phyloP scores from a whole-genome alignment of 495 filamentous ascomycete genomes.

The Evansstolkia leycettana region DNA sequence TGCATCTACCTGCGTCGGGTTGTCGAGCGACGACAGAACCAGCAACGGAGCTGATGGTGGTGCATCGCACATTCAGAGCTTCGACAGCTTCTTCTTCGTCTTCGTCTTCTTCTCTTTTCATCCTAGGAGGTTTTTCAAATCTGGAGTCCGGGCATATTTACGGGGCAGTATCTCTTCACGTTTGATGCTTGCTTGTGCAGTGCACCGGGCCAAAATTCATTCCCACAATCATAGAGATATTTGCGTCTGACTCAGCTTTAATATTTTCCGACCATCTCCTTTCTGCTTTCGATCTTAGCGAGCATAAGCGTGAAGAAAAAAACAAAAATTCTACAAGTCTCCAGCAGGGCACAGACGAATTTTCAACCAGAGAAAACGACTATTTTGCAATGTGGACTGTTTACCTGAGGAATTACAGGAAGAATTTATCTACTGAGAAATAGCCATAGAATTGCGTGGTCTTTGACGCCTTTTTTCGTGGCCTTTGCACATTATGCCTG shows the following conservation, averaged over 20 bases:
- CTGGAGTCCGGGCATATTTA: conserved; percentile 32
- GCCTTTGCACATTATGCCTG: too few relatives aligned
- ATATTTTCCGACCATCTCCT: conserved; percentile 1
- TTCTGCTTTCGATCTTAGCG: conserved; percentile 8
- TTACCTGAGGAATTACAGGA: too few relatives aligned
- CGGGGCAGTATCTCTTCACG: conserved; percentile 21
- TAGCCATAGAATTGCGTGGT: too few relatives aligned
- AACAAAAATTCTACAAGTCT: conserved; percentile 7
- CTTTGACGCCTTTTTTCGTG: too few relatives aligned
- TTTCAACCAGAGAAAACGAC: too few relatives aligned
- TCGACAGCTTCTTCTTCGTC: conserved; percentile 7
- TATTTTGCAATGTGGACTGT: not conserved
- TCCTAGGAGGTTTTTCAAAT: conserved; percentile 25
- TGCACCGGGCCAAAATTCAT: conserved; percentile 19
- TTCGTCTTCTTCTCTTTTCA: conserved; percentile 11
- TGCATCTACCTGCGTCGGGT: conserved; percentile 13
- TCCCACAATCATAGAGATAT: conserved; percentile 27
- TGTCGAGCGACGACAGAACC: too few relatives aligned
- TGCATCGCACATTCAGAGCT: conserved; percentile 10
- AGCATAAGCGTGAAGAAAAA: conserved; percentile 13
- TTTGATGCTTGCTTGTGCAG: conserved; percentile 24
- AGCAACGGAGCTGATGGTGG: too few relatives aligned
- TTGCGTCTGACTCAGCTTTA: conserved; percentile 5
- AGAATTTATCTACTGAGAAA: too few relatives aligned
- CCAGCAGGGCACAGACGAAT: too few relatives aligned